Conservation (phyloP, 306 rosid species). For the Gynostemma pentaphyllum region DNA sequence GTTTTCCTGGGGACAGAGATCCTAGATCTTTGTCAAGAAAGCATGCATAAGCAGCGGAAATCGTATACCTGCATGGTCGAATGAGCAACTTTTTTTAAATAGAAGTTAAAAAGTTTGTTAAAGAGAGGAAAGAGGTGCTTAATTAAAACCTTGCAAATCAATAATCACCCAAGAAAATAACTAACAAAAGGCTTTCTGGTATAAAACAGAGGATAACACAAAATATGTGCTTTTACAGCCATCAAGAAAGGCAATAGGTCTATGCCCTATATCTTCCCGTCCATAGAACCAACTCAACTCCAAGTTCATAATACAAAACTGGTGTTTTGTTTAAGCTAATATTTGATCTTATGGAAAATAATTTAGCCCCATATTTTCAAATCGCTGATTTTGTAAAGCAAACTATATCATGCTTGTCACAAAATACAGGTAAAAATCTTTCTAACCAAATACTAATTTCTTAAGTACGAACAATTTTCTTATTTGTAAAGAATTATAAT, state of each 20-base stretch:
- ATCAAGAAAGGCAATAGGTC: not conserved
- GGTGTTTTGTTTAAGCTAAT: too few species aligned
- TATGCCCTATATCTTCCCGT: not conserved
- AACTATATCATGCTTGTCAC: too few species aligned
- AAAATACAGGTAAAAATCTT: too few species aligned
- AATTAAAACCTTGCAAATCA: not conserved
- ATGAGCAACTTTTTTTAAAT: not conserved
- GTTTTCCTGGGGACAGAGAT: constrained; percentile 59
- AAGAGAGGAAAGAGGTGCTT: not conserved
- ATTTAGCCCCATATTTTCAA: too few species aligned
- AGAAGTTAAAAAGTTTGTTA: not conserved
- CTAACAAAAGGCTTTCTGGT: not conserved
- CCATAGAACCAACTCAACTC: not conserved
- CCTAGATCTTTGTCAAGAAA: constrained; percentile 63
- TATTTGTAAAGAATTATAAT: too few species aligned
- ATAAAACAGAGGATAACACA: not conserved
- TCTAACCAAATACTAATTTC: too few species aligned
- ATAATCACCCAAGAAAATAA: not conserved
- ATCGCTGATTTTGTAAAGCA: too few species aligned
- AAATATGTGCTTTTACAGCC: not conserved
- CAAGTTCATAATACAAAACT: too few species aligned
- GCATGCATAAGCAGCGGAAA: constrained; percentile 74
- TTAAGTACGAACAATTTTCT: too few species aligned
- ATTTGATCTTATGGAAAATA: too few species aligned
- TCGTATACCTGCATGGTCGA: constrained; percentile 47